Evolutionary conservation across 768 basidiomycete genomes (phyloP).

Genomic region (Paxillus rubicundulus): DNA sequence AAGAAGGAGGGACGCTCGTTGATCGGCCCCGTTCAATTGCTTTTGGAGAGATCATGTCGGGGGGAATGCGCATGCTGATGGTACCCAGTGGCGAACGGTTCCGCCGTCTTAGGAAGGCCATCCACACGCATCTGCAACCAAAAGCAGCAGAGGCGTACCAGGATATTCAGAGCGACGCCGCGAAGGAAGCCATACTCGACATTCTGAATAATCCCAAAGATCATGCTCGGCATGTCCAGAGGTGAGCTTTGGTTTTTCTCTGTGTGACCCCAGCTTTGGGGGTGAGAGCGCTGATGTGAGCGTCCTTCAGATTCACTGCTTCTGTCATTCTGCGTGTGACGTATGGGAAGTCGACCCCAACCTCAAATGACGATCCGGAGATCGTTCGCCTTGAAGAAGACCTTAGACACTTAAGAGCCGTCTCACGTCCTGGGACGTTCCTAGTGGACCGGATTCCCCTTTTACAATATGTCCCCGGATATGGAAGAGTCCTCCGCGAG

Average conservation of each 20-base stretch:
- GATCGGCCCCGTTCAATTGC: constrained; percentile 38
- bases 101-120: constrained; percentile 39
- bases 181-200: constrained; percentile 21
- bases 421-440: constrained; percentile 32
- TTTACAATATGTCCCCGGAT: constrained; percentile 53
- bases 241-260: constrained; percentile 36
- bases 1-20: constrained; percentile 32
- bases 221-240: constrained; percentile 44
- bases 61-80: constrained; percentile 32
- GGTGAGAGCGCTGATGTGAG: not conserved
- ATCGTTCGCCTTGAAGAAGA: constrained; percentile 17
- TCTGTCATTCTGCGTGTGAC: constrained; percentile 25
- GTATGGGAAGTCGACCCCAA: constrained; percentile 22
- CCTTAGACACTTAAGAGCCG: constrained; percentile 26
- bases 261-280: not conserved
- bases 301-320: constrained; percentile 23
- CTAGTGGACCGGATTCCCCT: constrained; percentile 36
- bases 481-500: constrained; percentile 48
- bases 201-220: constrained; percentile 30
- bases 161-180: constrained; percentile 41
- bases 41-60: constrained; percentile 33
- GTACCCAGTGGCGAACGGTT: constrained; percentile 29
- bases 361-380: constrained; percentile 22
- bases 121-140: constrained; percentile 53
- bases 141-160: constrained; percentile 45